Evolutionary conservation across 1,284 basidiomycete species (phyloP), one percentile per base, ranked within the genome.

Genomic region (Microbotryomycetes sp.): DNA sequence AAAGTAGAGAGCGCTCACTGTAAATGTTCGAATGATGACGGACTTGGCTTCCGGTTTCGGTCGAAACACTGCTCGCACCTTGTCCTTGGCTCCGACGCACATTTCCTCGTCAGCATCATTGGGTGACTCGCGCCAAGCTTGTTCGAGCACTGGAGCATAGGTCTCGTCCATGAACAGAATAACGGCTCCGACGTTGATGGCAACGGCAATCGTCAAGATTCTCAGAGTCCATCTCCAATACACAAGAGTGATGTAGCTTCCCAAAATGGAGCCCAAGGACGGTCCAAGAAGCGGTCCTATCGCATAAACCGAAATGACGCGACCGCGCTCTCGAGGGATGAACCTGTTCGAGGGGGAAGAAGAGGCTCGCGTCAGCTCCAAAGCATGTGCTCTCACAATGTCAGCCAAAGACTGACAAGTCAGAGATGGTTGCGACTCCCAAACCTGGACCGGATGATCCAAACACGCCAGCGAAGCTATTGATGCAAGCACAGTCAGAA

Each of bases 401-500:
- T 3, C 15, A 2, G 42, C 1, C 3, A 2, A 15, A 3, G 19
- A 42, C 56, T 15, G 1, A 58, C 28, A 75, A 54, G 56, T 77
- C 76, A 2, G 75, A 75, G 26, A 75, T 73, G 0, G 76, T 77
- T 0, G 76, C 76, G 3, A 77, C 75, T 1, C 76, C 76, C 0
- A 77, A 62, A 1, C 74, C 72, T 0, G 76, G 76, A 0, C 76
- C 73, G 14, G 70, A 70, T 0, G 76, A 77, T 0, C 70, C 75
- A 52, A 73, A 75, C 6, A 74, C 63, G 2, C 76, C 76, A 36
- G 71, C 70, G 46, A 77, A 68, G 59, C 73, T 74, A 47, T 4
- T 26, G 0, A 19, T n/a, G 53, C 29, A 54, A 29, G 7, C 4
- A n/a, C 26, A n/a, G 3, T 15, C 0, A 48, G 45, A n/a, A n/a